Percentiles rank a stretch among this genome's conserved stretches.
These are phyloP conservation scores for Avena atlantica DNA, from an alignment of 176 grass and related monocot species.

Conservation along the genomic window DNA sequence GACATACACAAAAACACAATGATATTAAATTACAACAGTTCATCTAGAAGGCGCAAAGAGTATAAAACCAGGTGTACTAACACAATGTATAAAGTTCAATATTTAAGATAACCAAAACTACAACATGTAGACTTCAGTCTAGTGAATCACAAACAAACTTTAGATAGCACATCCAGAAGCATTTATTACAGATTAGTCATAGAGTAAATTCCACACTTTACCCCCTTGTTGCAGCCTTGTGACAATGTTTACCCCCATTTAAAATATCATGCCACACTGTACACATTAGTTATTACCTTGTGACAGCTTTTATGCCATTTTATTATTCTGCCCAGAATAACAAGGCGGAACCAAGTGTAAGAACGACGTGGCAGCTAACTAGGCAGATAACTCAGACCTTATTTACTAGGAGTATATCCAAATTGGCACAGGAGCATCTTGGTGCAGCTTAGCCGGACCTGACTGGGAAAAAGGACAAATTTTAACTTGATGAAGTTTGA, in stretches of 20 bases:
- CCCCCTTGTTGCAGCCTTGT: not conserved
- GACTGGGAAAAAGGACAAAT: not conserved
- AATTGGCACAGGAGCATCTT: not conserved
- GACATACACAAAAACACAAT: not conserved
- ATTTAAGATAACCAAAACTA: not conserved
- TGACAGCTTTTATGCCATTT: not conserved
- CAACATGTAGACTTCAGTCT: not conserved
- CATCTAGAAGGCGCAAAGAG: not conserved
- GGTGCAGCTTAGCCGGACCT: not conserved
- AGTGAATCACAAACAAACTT: not conserved
- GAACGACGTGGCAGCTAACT: not conserved
- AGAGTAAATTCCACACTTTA: not conserved
- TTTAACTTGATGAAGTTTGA: not conserved
- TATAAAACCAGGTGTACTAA: not conserved
- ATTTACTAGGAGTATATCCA: not conserved
- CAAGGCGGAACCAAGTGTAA: not conserved
- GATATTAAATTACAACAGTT: not conserved
- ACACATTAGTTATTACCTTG: not conserved
- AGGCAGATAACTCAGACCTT: not conserved
- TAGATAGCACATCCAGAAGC: not conserved
- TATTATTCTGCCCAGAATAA: slow-evolving; percentile 4
- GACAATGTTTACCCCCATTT: not conserved
- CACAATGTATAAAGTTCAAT: not conserved
- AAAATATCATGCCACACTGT: not conserved
- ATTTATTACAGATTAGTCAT: not conserved